Base-by-base conservation (phyloP, 768 basidiomycete species). In the Russula sp. region DNA sequence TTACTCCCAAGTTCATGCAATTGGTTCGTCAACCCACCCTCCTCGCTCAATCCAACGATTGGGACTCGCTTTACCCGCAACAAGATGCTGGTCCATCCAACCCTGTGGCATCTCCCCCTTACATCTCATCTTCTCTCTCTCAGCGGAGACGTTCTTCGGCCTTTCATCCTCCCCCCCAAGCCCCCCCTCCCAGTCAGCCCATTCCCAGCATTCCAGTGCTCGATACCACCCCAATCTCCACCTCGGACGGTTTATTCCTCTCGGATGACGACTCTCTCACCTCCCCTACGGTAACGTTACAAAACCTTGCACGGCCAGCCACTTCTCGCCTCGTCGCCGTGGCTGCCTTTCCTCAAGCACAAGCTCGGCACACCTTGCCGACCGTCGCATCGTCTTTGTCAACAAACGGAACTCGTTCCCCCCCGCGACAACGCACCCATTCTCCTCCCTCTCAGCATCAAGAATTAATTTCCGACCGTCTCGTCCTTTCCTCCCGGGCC, bases 121-220 rank as follows among this genome's bases (percentile, higher is more conserved):
- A 78, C 64, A 20, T 58, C 45, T 69, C 59, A 59, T 55, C 59
- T 32, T 72, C 69, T 38, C 38, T 65, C 25, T 55, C 65, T 47
- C 79, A 81, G 63, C 83, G 87, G 58, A 84, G 88, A 56, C 87
- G 88, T 67, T 89, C 87, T 29, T 83, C 84, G 57, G 84, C 81
- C 59, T 80, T 83, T 13, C 79, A 82, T 68, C 75, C 77, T 29
- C 82, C 86, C 48, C 87, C 88, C 7, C 81, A 85, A 42, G 83
- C 75, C 3, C 88, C 88, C 20, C 88, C 88, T 46, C 88, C 88
- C 22, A 83, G 77, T 68, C 81, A 83, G 67, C 88, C 88, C 52
- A 90, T 90, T 61, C 88, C 88, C 53, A 83, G 77, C 67, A 68
- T 88, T 39, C 88, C 88, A 43, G 66, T 71, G 18, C 66, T 73